Evolutionary conservation across 2,329 filamentous ascomycete species (phyloP), one percentile per base, ranked within the genome.

Genomic region (Xylaria arbuscula): DNA sequence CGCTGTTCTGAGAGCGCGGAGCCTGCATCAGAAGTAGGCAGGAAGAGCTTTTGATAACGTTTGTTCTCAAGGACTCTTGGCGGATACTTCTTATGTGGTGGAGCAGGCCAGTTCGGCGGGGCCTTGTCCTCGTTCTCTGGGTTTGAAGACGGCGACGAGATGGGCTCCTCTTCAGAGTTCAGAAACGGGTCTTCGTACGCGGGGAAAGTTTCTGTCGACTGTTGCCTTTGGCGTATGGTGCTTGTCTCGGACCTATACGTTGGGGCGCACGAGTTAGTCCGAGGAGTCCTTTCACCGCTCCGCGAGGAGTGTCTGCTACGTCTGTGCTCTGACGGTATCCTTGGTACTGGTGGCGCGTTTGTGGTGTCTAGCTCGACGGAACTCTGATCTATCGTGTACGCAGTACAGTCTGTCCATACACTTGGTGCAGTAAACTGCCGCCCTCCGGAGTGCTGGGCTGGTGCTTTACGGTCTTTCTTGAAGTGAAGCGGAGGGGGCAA

Each of bases 351-450:
- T 11, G 75, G 75, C 24, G 55, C 62, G 8, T 67, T 55, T 13
- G 17, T 28, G 0, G n/a, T n/a, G 17, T 24, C 24, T 32, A 53
- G 36, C 36, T 19, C 28, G 1, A 32, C 11, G 13, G 34, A 19
- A 62, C 40, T 66, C 5, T 64, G 45, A 24, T 63, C 61, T 11
- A 38, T 22, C 11, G 73, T 74, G 50, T 76, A 68, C 4, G 72
- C 72, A 7, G 72, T 71, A 6, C 62, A 70, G 45, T 77, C 71
- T 1, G 75, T 77, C 75, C 75, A 77, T 6, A 28, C 69, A 32
- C 34, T 62, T 2, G 9, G 40, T 13, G 40, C 45, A 6, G n/a
- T n/a, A 2, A 9, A 24, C 5, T 15, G 34, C n/a, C 28, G 40
- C 10, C 34, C 51, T 11, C 13, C 15, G 4, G 45, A 15, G 22